Percentiles rank a stretch among this genome's conserved stretches.
These are phyloP conservation scores for Plasmodium billcollinsi DNA, from an alignment of 169 alveolate species.

Conservation along the genomic window DNA sequence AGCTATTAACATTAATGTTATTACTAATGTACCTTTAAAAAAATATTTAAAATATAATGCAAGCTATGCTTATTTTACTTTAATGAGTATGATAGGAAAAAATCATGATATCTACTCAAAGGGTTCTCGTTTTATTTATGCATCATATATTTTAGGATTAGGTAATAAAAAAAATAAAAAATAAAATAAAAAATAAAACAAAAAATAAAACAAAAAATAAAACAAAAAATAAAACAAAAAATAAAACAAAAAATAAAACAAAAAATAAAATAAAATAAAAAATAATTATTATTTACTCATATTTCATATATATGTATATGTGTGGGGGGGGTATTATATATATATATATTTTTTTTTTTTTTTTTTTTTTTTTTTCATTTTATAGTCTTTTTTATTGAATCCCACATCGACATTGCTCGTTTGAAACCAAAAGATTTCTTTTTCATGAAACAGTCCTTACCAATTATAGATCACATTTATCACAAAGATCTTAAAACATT, in stretches of 20 bases:
- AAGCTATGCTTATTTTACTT: slow-evolving; percentile 57
- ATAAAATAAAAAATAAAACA: background rate
- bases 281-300: background rate
- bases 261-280: background rate
- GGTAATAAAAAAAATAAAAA: slow-evolving; percentile 9
- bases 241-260: too few species aligned
- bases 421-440: slow-evolving; percentile 35
- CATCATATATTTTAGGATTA: slow-evolving; percentile 41
- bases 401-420: slow-evolving; percentile 50
- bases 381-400: slow-evolving; percentile 40
- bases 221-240: background rate
- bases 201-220: too few species aligned
- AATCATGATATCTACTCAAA: slow-evolving; percentile 52
- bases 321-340: too few species aligned
- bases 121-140: slow-evolving; percentile 34
- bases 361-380: background rate
- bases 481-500: slow-evolving; percentile 1
- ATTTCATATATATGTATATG: background rate
- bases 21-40: slow-evolving; percentile 51
- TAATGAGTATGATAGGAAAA: slow-evolving; percentile 32
- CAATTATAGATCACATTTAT: slow-evolving; percentile 1
- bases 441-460: slow-evolving; percentile 41
- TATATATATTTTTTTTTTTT: background rate
- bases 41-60: slow-evolving; percentile 33
- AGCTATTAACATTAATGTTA: slow-evolving; percentile 61